phyloP scores from a whole-genome alignment of 495 filamentous ascomycete genomes.

The Aspergillus taichungensis region DNA sequence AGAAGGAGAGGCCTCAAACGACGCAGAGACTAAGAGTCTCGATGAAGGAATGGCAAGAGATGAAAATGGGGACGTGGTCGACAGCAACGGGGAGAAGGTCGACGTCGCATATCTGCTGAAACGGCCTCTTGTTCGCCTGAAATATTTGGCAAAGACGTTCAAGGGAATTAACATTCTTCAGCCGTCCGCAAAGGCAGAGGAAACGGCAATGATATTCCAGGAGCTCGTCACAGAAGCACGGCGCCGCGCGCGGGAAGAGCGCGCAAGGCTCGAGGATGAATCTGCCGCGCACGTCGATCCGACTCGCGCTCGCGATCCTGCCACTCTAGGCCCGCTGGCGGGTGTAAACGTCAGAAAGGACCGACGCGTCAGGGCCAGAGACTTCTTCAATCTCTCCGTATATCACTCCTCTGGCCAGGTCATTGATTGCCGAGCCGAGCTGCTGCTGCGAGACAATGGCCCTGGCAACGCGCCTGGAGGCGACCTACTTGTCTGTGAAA shows the following conservation, averaged over 20 bases:
- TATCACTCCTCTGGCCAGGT: conserved; percentile 84
- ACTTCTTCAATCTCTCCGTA: conserved; percentile 79
- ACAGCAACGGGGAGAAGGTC: conserved; percentile 75
- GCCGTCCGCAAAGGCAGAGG: conserved; percentile 49
- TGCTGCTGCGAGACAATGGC: conserved; percentile 74
- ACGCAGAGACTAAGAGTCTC: conserved; percentile 46
- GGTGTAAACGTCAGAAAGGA: conserved; percentile 62
- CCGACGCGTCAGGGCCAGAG: conserved; percentile 74
- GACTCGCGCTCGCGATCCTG: conserved; percentile 66
- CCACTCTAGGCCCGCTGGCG: conserved; percentile 59
- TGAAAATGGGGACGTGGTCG: conserved; percentile 67
- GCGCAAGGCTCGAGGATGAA: conserved; percentile 81
- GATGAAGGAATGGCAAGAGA: conserved; percentile 67
- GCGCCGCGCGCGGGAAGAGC: conserved; percentile 73
- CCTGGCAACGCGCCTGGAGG: conserved; percentile 48
- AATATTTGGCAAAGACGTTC: conserved; percentile 77
- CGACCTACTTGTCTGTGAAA: conserved; percentile 84
- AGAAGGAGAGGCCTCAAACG: conserved; percentile 35
- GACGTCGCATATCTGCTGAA: conserved; percentile 93
- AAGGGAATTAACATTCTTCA: conserved; percentile 54
- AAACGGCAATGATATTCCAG: conserved; percentile 51
- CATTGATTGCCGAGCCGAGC: conserved; percentile 80
- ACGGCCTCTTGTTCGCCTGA: conserved; percentile 77
- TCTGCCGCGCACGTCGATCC: conserved; percentile 77
- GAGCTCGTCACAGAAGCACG: conserved; percentile 68